A percentile compares a stretch with the other conserved stretches of the same genome.
Conservation (phyloP, 2,329 filamentous ascomycete genomes). For the Aspergillus novoparasiticus region DNA sequence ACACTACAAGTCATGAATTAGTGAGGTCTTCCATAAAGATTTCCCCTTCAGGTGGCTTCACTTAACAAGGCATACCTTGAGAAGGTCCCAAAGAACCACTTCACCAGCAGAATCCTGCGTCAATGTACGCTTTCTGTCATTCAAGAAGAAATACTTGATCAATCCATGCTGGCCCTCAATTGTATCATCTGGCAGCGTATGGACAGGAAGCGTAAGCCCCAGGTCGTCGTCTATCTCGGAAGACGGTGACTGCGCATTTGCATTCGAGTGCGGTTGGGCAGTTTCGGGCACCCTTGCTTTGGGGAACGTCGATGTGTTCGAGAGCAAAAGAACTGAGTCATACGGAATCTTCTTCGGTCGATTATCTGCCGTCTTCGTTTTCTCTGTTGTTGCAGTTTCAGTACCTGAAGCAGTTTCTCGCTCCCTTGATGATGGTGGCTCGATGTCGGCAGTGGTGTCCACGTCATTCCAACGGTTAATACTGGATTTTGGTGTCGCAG, state of each 20-base stretch:
- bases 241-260: constrained; percentile 56
- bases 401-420: constrained; percentile 53
- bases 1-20: constrained; percentile 59
- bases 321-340: constrained; percentile 77
- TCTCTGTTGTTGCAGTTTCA: constrained; percentile 28
- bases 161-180: constrained; percentile 95
- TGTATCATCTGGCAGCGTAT: constrained; percentile 71
- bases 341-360: constrained; percentile 64
- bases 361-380: constrained; percentile 18
- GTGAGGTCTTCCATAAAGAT: neutral
- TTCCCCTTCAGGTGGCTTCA: constrained; percentile 26
- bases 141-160: constrained; percentile 89
- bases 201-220: constrained; percentile 62
- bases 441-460: constrained; percentile 73
- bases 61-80: constrained; percentile 68
- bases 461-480: constrained; percentile 91
- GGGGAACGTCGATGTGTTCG: constrained; percentile 79
- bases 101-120: constrained; percentile 95
- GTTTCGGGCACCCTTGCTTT: constrained; percentile 59
- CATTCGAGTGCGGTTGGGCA: constrained; percentile 53
- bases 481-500: constrained; percentile 83
- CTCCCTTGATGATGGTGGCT: constrained; percentile 43
- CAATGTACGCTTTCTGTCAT: constrained; percentile 84
- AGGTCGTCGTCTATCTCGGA: constrained; percentile 52
- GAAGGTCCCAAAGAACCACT: constrained; percentile 90